Base-by-base conservation (phyloP, 176 grass and related monocot species). In the Aechmea fasciata region DNA sequence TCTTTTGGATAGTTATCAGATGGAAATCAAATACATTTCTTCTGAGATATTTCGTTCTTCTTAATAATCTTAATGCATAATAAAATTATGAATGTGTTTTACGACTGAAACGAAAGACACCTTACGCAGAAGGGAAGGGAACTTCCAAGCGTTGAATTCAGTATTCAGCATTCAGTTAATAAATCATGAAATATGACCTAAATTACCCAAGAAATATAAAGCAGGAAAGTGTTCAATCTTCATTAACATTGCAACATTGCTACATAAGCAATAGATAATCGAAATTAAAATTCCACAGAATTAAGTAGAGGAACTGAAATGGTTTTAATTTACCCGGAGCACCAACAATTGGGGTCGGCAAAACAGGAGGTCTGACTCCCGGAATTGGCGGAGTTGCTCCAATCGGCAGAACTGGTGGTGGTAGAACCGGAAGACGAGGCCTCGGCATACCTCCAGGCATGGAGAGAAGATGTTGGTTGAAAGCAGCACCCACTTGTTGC, bases 401-500 rank as follows among this genome's bases (percentile, higher is more conserved):
- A 67, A 75, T 64, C 65, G 63, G 82, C 79, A 91, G 80, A 13
- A 77, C 57, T 73, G 85, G 85, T 69, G 85, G 84, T 10, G 82
- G 69, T 47, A 91, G 71, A 72, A 88, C 75, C 13, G 85, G 85
- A 83, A 85, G 85, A 69, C 79, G 89, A 59, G 85, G 89, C 6
- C 89, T 83, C 11, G 55, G 50, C 12, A 78, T 17, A 67, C 18
- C 70, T 82, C 82, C 85, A 63, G 76, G 79, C 64, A 83, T 68
- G 47, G 80, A 66, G 25, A 91, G 78, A 53, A 91, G 71, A 80
- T 91, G 85, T 66, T 80, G 89, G 26, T 85, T 88, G 77, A 83
- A 91, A 65, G 82, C 64, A n/a, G 76, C 82, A 82, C 89, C 89
- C 19, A 88, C 88, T 78, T 97, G 72, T 2, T 74, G 73, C 53